These are phyloP conservation scores for Cinnamomum chago DNA, from an alignment of 164 flowering plant species.

Conservation along the genomic window DNA sequence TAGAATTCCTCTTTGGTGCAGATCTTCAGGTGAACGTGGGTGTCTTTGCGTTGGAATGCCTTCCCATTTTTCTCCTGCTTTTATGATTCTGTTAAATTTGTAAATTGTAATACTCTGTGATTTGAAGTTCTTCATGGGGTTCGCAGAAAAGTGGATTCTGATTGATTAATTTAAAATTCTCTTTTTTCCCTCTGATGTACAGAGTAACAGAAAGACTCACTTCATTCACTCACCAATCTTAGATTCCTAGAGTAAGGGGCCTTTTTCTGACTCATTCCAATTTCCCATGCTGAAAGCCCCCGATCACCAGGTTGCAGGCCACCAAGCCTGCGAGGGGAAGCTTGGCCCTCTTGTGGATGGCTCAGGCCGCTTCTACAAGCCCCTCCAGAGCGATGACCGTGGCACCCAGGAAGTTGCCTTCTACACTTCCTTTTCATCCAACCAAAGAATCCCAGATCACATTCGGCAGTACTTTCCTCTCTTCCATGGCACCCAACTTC, in stretches of 20 bases:
- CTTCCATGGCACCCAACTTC: constrained; percentile 61
- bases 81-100: too few relatives aligned
- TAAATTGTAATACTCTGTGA: too few relatives aligned
- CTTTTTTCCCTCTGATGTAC: too few relatives aligned
- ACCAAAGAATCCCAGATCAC: constrained; percentile 46
- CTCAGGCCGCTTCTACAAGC: constrained; percentile 87
- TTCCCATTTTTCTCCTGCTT: too few relatives aligned
- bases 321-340: constrained; percentile 52
- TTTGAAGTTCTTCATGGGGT: too few relatives aligned
- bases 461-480: constrained; percentile 63
- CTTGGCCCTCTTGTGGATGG: constrained; percentile 85
- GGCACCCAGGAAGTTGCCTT: constrained; percentile 70
- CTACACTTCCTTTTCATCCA: constrained; percentile 55
- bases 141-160: too few relatives aligned
- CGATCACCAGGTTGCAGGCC: constrained; percentile 91
- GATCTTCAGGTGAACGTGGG: too few relatives aligned
- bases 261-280: neutral
- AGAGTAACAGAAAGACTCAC: too few relatives aligned
- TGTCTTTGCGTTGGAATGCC: too few relatives aligned
- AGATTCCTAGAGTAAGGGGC: neutral
- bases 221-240: too few relatives aligned
- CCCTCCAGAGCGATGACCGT: constrained; percentile 64
- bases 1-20: too few relatives aligned
- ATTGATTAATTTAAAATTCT: too few relatives aligned
- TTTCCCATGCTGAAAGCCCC: constrained; percentile 61